Evolutionary conservation across 805 yeast genomes (phyloP), one percentile per base, ranked within the genome.

Genomic region (Hanseniaspora thailandica): DNA sequence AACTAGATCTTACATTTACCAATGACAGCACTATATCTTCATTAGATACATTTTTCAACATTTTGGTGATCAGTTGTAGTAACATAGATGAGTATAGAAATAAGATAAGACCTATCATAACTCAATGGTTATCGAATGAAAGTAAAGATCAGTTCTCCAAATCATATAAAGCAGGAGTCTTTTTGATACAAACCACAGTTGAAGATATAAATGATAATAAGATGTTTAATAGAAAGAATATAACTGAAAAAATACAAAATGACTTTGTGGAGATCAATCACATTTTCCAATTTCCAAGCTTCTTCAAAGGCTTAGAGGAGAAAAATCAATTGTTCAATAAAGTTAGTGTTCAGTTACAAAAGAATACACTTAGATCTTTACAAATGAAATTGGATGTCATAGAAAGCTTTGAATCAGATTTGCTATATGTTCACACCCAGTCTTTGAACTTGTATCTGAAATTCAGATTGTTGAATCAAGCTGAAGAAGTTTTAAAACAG

Each of bases 51-150:
- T 80, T 82, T 58, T 69, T 85, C 45, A 75, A 82, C 57, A 62
- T 88, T 20, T 80, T 90, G 71, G 76, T 89, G 54, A 73, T 90
- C 7, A 75, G 75, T 53, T 77, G 82, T 56, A 80, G 77, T 5
- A 77, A 76, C 43, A 64, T 83, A 19, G 97, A 90, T 15, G 77
- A 77, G 1, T 90, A 90, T 65, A 72, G 94, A 56, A 66, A 83
- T 0, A 85, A 82, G 60, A 87, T 84, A 0, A 75, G 98, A 38
- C 95, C 95, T 1, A 69, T 87, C 58, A 78, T 89, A 22, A 75
- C 74, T 46, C 93, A 84, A 58, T 93, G 98, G 97, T 69, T 85
- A 15, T 65, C 69, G 9, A 56, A 55, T 9, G 44, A 47, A 25
- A 58, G 54, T 7, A 46, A 45, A 10, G 43, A 39, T 23, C 41